A percentile compares a stretch with the other conserved stretches of the same genome.
Evolutionary conservation across 176 grass and related monocot species (phyloP).

Genomic region (Metroxylon sagu): DNA sequence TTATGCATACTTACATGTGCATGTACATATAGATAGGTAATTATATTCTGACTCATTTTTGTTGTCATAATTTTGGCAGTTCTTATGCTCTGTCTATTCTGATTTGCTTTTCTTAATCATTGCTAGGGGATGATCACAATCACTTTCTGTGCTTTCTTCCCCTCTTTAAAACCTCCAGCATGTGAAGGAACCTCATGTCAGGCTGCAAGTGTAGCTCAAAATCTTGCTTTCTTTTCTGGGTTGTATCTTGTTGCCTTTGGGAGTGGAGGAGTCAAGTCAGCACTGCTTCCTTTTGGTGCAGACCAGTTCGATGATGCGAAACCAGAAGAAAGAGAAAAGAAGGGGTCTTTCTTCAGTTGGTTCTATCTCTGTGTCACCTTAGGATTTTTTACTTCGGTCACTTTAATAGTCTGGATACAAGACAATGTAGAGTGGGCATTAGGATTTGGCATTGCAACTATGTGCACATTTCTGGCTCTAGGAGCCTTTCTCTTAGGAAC

Average conservation of each 20-base stretch:
- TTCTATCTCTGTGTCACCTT: slow-evolving; percentile 72
- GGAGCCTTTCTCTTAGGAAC: slow-evolving; percentile 55
- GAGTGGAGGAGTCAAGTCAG: slow-evolving; percentile 70
- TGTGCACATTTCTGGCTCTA: slow-evolving; percentile 49
- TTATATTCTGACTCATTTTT: too few relatives aligned
- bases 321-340: slow-evolving; percentile 47
- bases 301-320: slow-evolving; percentile 79
- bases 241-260: slow-evolving; percentile 75
- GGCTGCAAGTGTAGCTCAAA: slow-evolving; percentile 53
- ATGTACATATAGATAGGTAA: too few relatives aligned
- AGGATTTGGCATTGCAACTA: slow-evolving; percentile 64
- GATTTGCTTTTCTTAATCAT: slow-evolving; percentile 9
- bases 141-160: slow-evolving; percentile 54
- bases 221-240: slow-evolving; percentile 55
- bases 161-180: slow-evolving; percentile 43
- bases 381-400: slow-evolving; percentile 69
- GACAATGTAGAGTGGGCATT: slow-evolving; percentile 72
- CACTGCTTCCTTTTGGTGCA: slow-evolving; percentile 69
- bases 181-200: slow-evolving; percentile 64
- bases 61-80: too few relatives aligned
- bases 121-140: slow-evolving; percentile 66
- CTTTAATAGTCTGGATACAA: slow-evolving; percentile 71
- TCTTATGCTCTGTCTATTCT: too few relatives aligned
- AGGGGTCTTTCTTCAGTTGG: slow-evolving; percentile 76
- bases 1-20: too few relatives aligned